A percentile compares a stretch with the other conserved stretches of the same genome.
Evolutionary conservation across 2,329 filamentous ascomycete species (phyloP).

Genomic region (Exserohilum turcica): DNA sequence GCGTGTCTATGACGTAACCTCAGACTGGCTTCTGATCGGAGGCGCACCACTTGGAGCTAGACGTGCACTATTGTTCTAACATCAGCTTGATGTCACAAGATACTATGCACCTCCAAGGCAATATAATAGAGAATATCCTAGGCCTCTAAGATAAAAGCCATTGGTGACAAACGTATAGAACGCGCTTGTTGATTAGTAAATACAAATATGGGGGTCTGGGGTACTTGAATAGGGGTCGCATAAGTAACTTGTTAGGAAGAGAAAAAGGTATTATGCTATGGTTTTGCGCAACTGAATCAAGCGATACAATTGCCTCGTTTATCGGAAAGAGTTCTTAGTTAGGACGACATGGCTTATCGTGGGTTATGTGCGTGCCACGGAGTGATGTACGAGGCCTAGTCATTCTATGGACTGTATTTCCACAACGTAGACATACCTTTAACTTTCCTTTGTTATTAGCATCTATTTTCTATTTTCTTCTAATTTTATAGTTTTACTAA

Average conservation of each 20-base stretch:
- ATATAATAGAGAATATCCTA: constrained; percentile 49
- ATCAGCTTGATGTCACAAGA: constrained; percentile 55
- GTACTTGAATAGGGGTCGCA: background rate
- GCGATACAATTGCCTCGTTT: background rate
- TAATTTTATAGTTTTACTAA: too few relatives aligned
- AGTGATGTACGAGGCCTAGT: too few relatives aligned
- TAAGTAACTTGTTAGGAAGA: background rate
- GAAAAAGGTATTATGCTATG: background rate
- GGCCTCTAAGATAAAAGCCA: constrained; percentile 29
- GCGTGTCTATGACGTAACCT: constrained; percentile 70
- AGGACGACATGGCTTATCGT: background rate
- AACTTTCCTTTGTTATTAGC: too few relatives aligned
- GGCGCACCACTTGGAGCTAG: constrained; percentile 43
- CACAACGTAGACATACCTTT: too few relatives aligned
- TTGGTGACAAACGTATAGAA: constrained; percentile 38
- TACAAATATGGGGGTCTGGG: too few relatives aligned
- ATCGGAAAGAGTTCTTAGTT: background rate
- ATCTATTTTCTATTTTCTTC: too few relatives aligned
- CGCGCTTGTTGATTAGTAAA: constrained; percentile 43
- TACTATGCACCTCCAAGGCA: constrained; percentile 53
- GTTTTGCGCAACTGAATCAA: background rate
- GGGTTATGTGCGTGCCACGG: too few relatives aligned
- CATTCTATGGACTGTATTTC: too few relatives aligned
- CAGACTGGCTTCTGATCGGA: constrained; percentile 66
- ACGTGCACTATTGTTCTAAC: constrained; percentile 48